A percentile compares a stretch with the other conserved stretches of the same genome.
Conservation (phyloP, 2,329 filamentous ascomycete genomes). For the Colletotrichum sp. region DNA sequence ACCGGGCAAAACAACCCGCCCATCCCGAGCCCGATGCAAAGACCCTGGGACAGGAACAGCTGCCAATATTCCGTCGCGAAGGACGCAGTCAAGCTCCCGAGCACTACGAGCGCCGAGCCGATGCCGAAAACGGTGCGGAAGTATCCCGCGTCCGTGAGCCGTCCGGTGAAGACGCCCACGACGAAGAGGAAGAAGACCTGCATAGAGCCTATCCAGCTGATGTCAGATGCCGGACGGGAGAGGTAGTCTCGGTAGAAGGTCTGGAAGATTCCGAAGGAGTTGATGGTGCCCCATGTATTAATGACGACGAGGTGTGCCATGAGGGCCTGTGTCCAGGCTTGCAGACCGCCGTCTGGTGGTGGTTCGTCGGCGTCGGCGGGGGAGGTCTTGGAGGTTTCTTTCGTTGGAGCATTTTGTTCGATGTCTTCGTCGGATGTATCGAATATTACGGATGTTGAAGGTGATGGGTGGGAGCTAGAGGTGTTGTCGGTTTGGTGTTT, state of each 20-base stretch:
- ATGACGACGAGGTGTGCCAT: conserved; percentile 37
- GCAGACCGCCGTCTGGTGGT: neutral
- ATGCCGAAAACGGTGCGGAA: conserved; percentile 42
- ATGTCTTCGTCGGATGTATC: neutral
- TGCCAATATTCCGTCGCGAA: conserved; percentile 50
- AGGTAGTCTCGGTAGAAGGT: conserved; percentile 40
- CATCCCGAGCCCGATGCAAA: conserved; percentile 56
- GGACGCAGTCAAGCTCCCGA: conserved; percentile 50
- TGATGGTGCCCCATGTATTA: conserved; percentile 44
- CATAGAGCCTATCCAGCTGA: conserved; percentile 52
- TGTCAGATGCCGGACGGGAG: conserved; percentile 33
- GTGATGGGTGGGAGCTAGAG: neutral
- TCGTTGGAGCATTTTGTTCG: neutral
- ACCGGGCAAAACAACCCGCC: conserved; percentile 60
- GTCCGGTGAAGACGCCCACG: conserved; percentile 46
- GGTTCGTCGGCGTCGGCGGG: neutral
- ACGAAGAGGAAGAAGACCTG: conserved; percentile 49
- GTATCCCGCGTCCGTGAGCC: conserved; percentile 47
- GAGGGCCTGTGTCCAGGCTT: neutral
- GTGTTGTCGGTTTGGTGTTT: neutral
- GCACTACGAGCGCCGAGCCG: conserved; percentile 39
- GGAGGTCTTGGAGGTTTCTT: neutral
- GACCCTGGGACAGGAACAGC: conserved; percentile 52
- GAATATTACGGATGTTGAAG: neutral
- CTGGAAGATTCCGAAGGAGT: conserved; percentile 51